A percentile compares a stretch with the other conserved stretches of the same genome.
phyloP scores from a whole-genome alignment of 2,329 filamentous ascomycete species.

The Botrytis aclada region DNA sequence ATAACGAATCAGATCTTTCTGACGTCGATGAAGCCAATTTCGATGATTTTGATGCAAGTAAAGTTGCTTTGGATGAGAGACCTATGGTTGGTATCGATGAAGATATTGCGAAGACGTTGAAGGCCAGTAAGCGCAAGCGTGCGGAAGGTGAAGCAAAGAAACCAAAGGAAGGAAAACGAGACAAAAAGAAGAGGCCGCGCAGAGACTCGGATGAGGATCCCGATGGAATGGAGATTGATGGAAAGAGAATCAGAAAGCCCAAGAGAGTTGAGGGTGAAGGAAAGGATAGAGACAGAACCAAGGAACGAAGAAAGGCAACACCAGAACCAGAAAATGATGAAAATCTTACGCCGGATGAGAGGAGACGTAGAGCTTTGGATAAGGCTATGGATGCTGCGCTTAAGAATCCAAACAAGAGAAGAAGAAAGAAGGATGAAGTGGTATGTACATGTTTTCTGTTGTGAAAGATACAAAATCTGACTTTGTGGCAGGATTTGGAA shows the following conservation, averaged over 20 bases:
- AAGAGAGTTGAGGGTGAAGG: conserved; percentile 40
- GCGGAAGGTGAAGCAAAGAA: conserved; percentile 66
- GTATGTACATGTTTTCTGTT: conserved; percentile 51
- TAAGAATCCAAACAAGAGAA: conserved; percentile 68
- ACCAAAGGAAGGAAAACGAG: conserved; percentile 61
- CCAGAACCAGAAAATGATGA: conserved; percentile 70
- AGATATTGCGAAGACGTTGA: conserved; percentile 60
- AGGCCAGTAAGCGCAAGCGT: conserved; percentile 64
- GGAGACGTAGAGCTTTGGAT: conserved; percentile 79
- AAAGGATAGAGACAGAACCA: conserved; percentile 34
- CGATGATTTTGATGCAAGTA: conserved; percentile 64
- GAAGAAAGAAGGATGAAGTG: conserved; percentile 80
- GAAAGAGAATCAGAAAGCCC: conserved; percentile 47
- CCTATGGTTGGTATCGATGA: conserved; percentile 63
- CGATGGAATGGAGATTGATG: conserved; percentile 51
- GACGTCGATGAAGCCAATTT: conserved; percentile 70
- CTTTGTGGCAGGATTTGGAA: conserved; percentile 68
- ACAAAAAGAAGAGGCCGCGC: conserved; percentile 65
- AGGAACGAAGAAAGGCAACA: conserved; percentile 44
- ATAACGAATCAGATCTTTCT: conserved; percentile 55
- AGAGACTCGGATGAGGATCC: conserved; percentile 46
- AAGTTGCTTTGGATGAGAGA: conserved; percentile 60
- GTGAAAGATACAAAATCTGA: conserved; percentile 23
- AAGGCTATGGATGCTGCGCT: conserved; percentile 83
- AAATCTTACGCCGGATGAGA: conserved; percentile 77